Evolutionary conservation across 2,329 filamentous ascomycete genomes (phyloP), one percentile per base, ranked within the genome.

Genomic region (Botrytis byssoidea): DNA sequence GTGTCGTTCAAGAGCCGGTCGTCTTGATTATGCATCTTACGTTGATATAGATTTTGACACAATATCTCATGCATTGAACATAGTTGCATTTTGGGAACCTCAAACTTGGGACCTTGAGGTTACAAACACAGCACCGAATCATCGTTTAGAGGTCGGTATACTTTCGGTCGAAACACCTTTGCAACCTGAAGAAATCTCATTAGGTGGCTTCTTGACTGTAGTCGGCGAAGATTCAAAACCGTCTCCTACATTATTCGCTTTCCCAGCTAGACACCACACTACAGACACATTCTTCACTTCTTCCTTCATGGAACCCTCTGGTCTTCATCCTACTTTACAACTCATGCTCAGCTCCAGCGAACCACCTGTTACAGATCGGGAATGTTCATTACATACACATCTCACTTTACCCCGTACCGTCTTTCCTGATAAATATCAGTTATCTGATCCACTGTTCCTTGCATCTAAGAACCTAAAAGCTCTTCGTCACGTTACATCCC

Each of bases 341-440:
- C 86, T 97, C 70, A 86, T 84, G 3, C 84, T 98, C 51, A 86
- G 87, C 64, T 84, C 85, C 6, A 83, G 83, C 37, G 81, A 85
- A 35, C 83, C 88, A 25, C 87, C 87, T 0, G 83, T 85, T 25
- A 64, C 78, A 69, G 86, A 87, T 61, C 83, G 85, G n/a, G 83
- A 85, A 44, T 98, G 95, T 82, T 87, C 88, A 25, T 85, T 95
- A 1, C 91, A 97, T 82, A 88, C 92, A 18, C 93, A 97, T 82
- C 84, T 97, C 40, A 97, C 93, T 0, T 88, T 98, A 4, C 95
- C 95, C 1, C 92, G 91, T 40, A 84, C 87, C 67, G 86, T 98
- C 75, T 98, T 98, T 82, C 89, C 92, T 57, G 95, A 98, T 84
- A 91, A 91, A 79, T 97, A 97, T 83, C 94, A 97, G 82, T 88